Evolutionary conservation across 805 yeast genomes (phyloP).

Genomic region (Sporopachydermia lactativora): DNA sequence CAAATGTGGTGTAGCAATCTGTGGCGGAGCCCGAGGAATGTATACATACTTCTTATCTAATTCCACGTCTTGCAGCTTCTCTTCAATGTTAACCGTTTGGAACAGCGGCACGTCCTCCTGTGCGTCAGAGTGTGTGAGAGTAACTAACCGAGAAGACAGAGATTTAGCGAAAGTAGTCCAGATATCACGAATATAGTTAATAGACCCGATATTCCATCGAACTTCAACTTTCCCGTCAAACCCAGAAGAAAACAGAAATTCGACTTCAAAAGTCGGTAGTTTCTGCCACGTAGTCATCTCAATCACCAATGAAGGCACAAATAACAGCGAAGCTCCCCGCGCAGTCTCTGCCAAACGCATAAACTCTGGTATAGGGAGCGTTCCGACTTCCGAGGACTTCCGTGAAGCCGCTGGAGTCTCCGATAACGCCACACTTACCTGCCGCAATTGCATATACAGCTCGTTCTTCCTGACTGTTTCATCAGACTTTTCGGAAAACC

Average conservation of each 20-base stretch:
- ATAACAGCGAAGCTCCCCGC: constrained; percentile 66
- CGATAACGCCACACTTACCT: constrained; percentile 56
- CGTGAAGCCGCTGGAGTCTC: constrained; percentile 33
- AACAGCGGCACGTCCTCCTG: constrained; percentile 21
- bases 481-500: constrained; percentile 15
- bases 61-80: constrained; percentile 32
- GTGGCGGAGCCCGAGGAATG: constrained; percentile 56
- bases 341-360: constrained; percentile 41
- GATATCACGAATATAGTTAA: constrained; percentile 85
- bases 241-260: constrained; percentile 52
- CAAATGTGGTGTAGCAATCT: constrained; percentile 79
- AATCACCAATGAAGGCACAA: constrained; percentile 62
- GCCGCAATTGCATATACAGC: constrained; percentile 44
- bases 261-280: constrained; percentile 36
- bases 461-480: constrained; percentile 26
- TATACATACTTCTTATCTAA: constrained; percentile 37
- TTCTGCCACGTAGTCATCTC: constrained; percentile 65
- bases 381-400: constrained; percentile 19
- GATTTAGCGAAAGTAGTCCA: constrained; percentile 76
- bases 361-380: constrained; percentile 39
- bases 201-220: constrained; percentile 87
- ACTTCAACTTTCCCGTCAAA: constrained; percentile 88
- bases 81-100: constrained; percentile 23
- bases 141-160: constrained; percentile 40
- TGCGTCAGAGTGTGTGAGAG: constrained; percentile 17